phyloP scores from a whole-genome alignment of 2,329 filamentous ascomycete genomes.

The Cercospora citrullina region DNA sequence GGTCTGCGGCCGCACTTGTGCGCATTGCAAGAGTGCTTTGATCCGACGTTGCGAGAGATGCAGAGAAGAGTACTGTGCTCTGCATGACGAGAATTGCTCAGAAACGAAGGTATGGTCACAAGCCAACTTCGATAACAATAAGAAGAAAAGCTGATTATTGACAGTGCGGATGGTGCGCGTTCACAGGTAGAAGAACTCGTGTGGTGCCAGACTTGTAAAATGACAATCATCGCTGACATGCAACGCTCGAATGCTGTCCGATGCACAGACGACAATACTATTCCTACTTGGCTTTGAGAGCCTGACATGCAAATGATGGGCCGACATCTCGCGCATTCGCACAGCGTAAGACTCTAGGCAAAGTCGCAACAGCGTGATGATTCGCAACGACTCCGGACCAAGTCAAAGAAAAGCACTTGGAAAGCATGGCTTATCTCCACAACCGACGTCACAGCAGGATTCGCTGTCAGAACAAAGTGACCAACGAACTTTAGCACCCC shows the following conservation, averaged over 20 bases:
- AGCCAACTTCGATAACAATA: background rate
- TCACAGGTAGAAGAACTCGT: slow-evolving; percentile 39
- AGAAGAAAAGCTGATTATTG: slow-evolving; percentile 6
- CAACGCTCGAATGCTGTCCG: background rate
- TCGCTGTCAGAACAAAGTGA: slow-evolving; percentile 4
- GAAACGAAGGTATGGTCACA: slow-evolving; percentile 48
- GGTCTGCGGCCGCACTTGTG: slow-evolving; percentile 82
- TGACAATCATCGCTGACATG: background rate
- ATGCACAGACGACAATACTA: background rate
- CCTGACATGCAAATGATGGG: background rate
- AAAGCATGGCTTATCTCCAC: slow-evolving; percentile 10
- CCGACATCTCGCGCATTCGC: background rate
- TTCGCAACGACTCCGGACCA: background rate
- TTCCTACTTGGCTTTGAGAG: background rate
- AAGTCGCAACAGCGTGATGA: background rate
- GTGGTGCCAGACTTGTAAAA: slow-evolving; percentile 37
- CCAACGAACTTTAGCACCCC: slow-evolving; percentile 9
- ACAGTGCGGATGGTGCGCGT: slow-evolving; percentile 44
- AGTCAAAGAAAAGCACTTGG: slow-evolving; percentile 1
- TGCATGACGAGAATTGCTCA: slow-evolving; percentile 80
- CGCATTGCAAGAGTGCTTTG: slow-evolving; percentile 69
- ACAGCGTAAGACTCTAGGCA: background rate
- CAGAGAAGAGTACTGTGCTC: slow-evolving; percentile 75
- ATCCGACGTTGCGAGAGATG: slow-evolving; percentile 73
- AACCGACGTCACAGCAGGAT: slow-evolving; percentile 17